These are phyloP conservation scores for Vitis cinerea DNA, from an alignment of 164 flowering plant species.

Conservation along the genomic window DNA sequence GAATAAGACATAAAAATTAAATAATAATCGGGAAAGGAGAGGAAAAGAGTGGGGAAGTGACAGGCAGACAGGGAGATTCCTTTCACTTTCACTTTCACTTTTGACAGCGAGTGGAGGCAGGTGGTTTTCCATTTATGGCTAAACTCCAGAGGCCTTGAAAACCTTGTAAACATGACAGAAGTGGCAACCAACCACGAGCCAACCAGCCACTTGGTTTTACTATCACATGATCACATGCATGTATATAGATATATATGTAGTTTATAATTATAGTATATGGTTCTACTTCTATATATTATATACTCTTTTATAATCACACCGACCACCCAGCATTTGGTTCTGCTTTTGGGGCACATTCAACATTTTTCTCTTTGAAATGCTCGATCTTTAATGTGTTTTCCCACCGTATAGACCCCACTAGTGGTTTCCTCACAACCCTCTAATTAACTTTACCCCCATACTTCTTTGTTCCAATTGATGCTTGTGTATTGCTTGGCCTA, in stretches of 20 bases:
- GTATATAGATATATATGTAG: too few relatives aligned
- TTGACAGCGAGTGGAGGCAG: not conserved
- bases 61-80: slow-evolving; percentile 5
- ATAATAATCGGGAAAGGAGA: too few relatives aligned
- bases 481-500: too few relatives aligned
- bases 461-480: too few relatives aligned
- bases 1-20: too few relatives aligned
- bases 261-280: not conserved
- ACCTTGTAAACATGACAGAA: slow-evolving; percentile 20
- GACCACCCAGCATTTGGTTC: slow-evolving; percentile 22
- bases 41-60: too few relatives aligned
- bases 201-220: not conserved
- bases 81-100: slow-evolving; percentile 1
- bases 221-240: too few relatives aligned
- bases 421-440: too few relatives aligned
- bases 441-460: too few relatives aligned
- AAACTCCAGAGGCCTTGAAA: slow-evolving; percentile 17
- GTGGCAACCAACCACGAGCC: slow-evolving; percentile 16
- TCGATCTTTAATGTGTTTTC: slow-evolving; percentile 6
- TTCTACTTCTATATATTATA: too few relatives aligned
- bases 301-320: slow-evolving; percentile 4
- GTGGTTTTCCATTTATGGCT: slow-evolving; percentile 24
- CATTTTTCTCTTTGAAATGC: slow-evolving; percentile 9
- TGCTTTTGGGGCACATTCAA: slow-evolving; percentile 22
- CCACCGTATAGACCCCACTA: too few relatives aligned